phyloP scores from a whole-genome alignment of 352 stramenopile genomes.

The Pseudoperonospora humuli region DNA sequence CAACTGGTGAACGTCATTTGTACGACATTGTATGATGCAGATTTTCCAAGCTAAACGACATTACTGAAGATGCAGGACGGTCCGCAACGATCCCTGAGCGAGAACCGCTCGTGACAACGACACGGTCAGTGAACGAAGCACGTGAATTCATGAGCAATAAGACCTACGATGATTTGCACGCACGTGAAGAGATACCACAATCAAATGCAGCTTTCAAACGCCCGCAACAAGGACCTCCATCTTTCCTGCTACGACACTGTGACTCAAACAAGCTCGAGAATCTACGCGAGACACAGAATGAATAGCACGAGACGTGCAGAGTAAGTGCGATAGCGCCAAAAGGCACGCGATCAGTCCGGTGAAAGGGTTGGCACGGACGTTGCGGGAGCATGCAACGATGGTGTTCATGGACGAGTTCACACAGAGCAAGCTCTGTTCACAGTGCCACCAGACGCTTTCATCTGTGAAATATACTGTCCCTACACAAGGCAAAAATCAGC shows the following conservation, averaged over 20 bases:
- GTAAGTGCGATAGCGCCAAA: too few relatives aligned
- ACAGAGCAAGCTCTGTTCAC: too few relatives aligned
- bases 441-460: too few relatives aligned
- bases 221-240: conserved; percentile 12
- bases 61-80: not conserved
- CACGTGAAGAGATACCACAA: conserved; percentile 34
- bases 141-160: conserved; percentile 60
- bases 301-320: too few relatives aligned
- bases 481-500: too few relatives aligned
- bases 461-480: too few relatives aligned
- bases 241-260: conserved; percentile 40
- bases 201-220: conserved; percentile 10
- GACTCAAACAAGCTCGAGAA: conserved; percentile 47
- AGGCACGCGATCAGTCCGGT: too few relatives aligned
- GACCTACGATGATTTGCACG: conserved; percentile 48
- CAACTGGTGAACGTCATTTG: conserved; percentile 33
- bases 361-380: too few relatives aligned
- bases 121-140: conserved; percentile 30
- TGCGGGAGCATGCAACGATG: too few relatives aligned
- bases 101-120: conserved; percentile 39
- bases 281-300: conserved; percentile 45
- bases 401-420: too few relatives aligned
- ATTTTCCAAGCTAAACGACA: conserved; percentile 5
- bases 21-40: conserved; percentile 18
- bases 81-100: conserved; percentile 29